Base-by-base conservation (phyloP, 2,329 filamentous ascomycete genomes). In the Talaromyces verruculosus region DNA sequence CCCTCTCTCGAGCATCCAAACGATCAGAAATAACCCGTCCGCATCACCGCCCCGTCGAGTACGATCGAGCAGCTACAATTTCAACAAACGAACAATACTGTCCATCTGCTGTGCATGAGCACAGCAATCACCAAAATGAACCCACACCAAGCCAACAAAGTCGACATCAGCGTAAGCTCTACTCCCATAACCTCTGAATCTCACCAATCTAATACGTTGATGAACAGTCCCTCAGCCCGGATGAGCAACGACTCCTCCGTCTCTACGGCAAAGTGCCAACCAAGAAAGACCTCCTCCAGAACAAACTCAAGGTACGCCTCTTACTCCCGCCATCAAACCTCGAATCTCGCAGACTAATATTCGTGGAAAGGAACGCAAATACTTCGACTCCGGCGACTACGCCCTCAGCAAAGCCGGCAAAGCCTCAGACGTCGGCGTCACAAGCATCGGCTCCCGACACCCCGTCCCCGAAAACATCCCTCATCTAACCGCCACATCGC, bases 231-330 rank as follows among this genome's bases (percentile, higher is more conserved):
- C 87, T 99, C 81, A 91, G 91, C 64, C 90, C 93, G 68, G 95
- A 99, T 75, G 95, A 99, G 85, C 93, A 97, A 82, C 91, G 92
- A 69, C 89, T 98, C 76, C 95, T 98, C 85, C 91, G 93, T 71
- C 89, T 98, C 70, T 99, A 99, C 81, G 95, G 95, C 82, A 98
- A 98, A 83, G 89, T 98, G 68, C 95, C 95, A 70, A 96, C 91
- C 80, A 95, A 95, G 80, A 96, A 93, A 79, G 94, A 97, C 80
- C 87, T 97, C 75, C 89, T 98, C 73, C 93, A 96, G 84, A 98
- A 98, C 85, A 96, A 98, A 78, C 88, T 98, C 77, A 97, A 97
- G 82, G 87, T 87, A 78, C 30, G 72, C 51, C 49, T 35, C 49
- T n/a, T n/a, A 33, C 28, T 1, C 25, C 7, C 19, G 7, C 15